Base-by-base conservation (phyloP, 352 stramenopile species). In the Globisporangium irregulare region DNA sequence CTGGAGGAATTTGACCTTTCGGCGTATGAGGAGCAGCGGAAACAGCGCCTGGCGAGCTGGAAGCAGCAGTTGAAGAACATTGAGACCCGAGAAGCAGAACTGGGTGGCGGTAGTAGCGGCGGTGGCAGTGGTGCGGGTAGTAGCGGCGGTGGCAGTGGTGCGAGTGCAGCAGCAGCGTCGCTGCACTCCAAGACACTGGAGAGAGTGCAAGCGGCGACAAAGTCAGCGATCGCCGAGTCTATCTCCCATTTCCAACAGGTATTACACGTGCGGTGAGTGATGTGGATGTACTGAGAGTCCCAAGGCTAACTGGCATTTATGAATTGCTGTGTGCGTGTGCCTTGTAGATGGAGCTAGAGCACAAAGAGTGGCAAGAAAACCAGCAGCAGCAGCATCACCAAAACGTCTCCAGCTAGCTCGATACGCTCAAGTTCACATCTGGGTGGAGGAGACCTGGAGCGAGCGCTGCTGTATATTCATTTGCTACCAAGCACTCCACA, bases 201-300 rank as follows among this genome's bases (percentile, higher is more conserved):
- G 18, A 71, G 77, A 48, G 75, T 77, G 14, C 78, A 73, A 34
- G 56, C 60, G 32, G 61, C 68, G 18, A 88, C 81, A 9, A 71
- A 86, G 20, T 57, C 69, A 36, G 81, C 83, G 9, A 76, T 91
- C 18, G 66, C 73, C 4, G 78, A 90, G 7, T 84, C 80, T 15
- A 72, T 78, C 24, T 79, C 70, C 41, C 79, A 84, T 22, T 86
- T 90, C 10, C 80, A 91, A 38, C 60, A 88, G 82, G 80, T 89
- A 68, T 32, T 32, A 32, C 29, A 32, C 29, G 70, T 20, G 43
- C 38, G 3, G 9, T 15, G 9, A 41, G 4, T 14, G 34, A 14
- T 41, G 9, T 10, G 2, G 41, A 50, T 22, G 15, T 10, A 46
- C 55, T 69, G 61, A 55, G 50, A 0, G 12, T 64, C 1, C 5